These are phyloP conservation scores for Cinchona pubescens DNA, from an alignment of 257 asterid genomes.

Conservation along the genomic window DNA sequence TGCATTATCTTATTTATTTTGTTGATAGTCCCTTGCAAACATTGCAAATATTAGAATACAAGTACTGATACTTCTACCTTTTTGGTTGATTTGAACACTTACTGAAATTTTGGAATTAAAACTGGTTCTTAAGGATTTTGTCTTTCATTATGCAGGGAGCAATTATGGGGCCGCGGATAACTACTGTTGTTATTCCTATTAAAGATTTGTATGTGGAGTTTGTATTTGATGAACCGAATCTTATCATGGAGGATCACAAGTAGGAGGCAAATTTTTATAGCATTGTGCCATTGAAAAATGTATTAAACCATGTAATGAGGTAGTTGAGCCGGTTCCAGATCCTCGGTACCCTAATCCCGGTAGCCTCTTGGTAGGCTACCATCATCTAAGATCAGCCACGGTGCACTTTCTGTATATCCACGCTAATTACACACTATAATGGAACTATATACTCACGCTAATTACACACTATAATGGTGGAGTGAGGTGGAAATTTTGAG, in stretches of 20 bases:
- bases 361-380: too few species aligned
- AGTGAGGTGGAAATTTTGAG: too few species aligned
- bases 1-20: neutral
- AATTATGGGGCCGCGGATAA: conserved; percentile 87
- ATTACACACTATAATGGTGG: too few species aligned
- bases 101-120: neutral
- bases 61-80: neutral
- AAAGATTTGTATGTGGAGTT: conserved; percentile 79
- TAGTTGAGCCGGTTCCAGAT: too few species aligned
- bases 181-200: conserved; percentile 81
- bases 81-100: neutral
- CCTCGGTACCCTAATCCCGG: too few species aligned
- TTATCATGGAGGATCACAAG: conserved; percentile 30
- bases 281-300: neutral
- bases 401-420: too few species aligned
- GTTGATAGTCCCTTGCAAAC: neutral
- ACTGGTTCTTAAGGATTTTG: conserved; percentile 1
- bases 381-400: too few species aligned
- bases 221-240: conserved; percentile 55
- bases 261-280: neutral
- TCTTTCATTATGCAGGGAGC: conserved; percentile 66
- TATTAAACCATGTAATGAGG: neutral
- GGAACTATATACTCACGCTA: too few species aligned
- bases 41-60: neutral
- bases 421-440: too few species aligned